These are phyloP conservation scores for Myxozyma mucilagina DNA, from an alignment of 805 yeast genomes.

Conservation along the genomic window DNA sequence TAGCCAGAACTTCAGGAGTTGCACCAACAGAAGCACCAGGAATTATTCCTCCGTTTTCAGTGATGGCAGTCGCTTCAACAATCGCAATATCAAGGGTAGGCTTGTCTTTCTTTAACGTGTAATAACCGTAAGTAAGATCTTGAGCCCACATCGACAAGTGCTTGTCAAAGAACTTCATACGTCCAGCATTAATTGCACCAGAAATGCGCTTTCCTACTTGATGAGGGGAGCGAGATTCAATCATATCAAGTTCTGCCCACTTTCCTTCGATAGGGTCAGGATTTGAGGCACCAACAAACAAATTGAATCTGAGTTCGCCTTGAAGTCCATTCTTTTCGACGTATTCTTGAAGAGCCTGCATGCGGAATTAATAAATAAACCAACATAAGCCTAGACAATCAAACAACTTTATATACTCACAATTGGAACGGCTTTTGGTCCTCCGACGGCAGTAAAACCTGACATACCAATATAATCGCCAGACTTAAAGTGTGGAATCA, in stretches of 20 bases:
- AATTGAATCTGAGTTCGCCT: constrained; percentile 81
- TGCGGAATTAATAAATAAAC: neutral
- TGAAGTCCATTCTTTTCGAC: constrained; percentile 85
- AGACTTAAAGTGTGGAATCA: constrained; percentile 79
- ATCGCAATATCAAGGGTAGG: constrained; percentile 75
- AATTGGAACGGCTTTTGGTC: constrained; percentile 90
- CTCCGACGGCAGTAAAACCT: constrained; percentile 98
- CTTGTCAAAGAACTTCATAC: constrained; percentile 88
- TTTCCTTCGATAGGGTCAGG: constrained; percentile 89
- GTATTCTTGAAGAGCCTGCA: constrained; percentile 72
- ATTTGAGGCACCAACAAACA: constrained; percentile 97
- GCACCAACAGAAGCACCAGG: constrained; percentile 99
- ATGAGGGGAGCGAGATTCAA: constrained; percentile 89
- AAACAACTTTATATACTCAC: constrained; percentile 7
- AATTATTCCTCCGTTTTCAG: constrained; percentile 88
- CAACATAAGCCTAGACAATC: too few species aligned
- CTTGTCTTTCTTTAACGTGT: constrained; percentile 45
- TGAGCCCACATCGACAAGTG: constrained; percentile 98
- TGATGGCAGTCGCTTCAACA: constrained; percentile 95
- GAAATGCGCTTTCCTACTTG: constrained; percentile 98
- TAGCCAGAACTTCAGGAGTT: constrained; percentile 86
- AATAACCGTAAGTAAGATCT: constrained; percentile 92
- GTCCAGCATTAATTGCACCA: constrained; percentile 82
- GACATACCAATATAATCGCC: constrained; percentile 98
- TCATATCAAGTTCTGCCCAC: constrained; percentile 92